Base-by-base conservation (phyloP, 148 eudicot species). In the Agrostemma githago region DNA sequence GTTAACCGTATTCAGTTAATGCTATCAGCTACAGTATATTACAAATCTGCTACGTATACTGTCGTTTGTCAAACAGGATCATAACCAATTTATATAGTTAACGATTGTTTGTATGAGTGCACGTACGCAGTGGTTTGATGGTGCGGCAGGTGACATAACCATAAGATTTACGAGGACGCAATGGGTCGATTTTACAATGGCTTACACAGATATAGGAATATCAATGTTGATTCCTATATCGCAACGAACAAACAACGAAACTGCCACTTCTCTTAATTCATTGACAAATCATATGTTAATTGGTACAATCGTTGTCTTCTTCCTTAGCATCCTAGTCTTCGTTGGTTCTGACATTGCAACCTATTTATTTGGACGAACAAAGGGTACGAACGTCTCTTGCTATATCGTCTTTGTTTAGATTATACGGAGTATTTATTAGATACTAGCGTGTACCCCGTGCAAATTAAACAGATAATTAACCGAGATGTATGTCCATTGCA, bases 121-220 rank as follows among this genome's bases (percentile, higher is more conserved):
- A n/a, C n/a, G n/a, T n/a, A n/a, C n/a, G n/a, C 72, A 70, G 72
- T 16, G 26, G 1, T 70, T 48, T 51, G 72, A 48, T 7, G 72
- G 72, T 3, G 60, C 60, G 26, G 72, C 51, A 4, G 72, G 72
- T 6, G 72, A 69, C 20, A 20, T 70, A 53, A 70, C 60, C n/a
- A 70, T 70, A 70, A 70, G 72, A 21, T 70, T 3, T 48, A 20
- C 39, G 39, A 48, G 72, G 72, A 70, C 72, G 20, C 41, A 21
- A 3, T 70, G 72, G 72, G 72, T 70, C 15, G 72, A 70, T 70
- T 70, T 70, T 51, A 70, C 72, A 21, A 38, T 44, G 5, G 15
- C 72, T 20, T 70, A 70, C 60, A 48, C 72, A 3, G 72, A 51
- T 20, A 70, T 14, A 7, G 72, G 72, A 10, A 34, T 70, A 48